Evolutionary conservation across 352 stramenopile species (phyloP).

Genomic region (Blastocystis sp.): DNA sequence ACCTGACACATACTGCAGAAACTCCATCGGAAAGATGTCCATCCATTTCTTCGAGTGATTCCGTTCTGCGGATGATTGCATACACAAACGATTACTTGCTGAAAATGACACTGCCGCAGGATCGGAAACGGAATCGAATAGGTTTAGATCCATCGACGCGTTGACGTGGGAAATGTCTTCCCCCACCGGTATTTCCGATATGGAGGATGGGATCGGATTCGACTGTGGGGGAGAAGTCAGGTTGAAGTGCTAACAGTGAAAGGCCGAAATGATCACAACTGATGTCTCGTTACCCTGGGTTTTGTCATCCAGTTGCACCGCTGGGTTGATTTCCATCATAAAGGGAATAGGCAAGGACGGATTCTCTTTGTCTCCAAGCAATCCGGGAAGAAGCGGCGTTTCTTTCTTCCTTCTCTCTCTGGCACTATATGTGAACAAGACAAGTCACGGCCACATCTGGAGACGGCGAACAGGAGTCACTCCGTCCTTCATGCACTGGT

Average conservation of each 20-base stretch:
- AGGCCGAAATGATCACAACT: background rate
- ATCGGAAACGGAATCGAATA: background rate
- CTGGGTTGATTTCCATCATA: background rate
- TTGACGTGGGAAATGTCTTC: background rate
- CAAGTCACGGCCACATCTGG: background rate
- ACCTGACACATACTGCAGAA: background rate
- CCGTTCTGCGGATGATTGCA: background rate
- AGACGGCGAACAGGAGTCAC: background rate
- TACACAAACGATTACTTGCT: background rate
- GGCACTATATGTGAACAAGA: background rate
- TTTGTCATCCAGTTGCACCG: background rate
- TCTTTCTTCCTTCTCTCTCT: background rate
- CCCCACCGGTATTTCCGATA: background rate
- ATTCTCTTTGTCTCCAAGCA: background rate
- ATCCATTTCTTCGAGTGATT: conserved; percentile 33
- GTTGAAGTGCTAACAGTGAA: background rate
- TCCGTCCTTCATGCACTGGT: background rate
- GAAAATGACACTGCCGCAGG: background rate
- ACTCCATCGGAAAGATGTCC: conserved; percentile 1
- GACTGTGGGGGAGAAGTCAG: background rate
- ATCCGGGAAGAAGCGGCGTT: background rate
- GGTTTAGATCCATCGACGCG: background rate
- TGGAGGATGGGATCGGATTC: background rate
- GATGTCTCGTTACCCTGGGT: background rate
- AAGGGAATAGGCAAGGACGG: background rate